Percentiles rank a stretch among this genome's conserved stretches.
Evolutionary conservation across 2,329 filamentous ascomycete genomes (phyloP).

Genomic region (Ascochyta rabiei): DNA sequence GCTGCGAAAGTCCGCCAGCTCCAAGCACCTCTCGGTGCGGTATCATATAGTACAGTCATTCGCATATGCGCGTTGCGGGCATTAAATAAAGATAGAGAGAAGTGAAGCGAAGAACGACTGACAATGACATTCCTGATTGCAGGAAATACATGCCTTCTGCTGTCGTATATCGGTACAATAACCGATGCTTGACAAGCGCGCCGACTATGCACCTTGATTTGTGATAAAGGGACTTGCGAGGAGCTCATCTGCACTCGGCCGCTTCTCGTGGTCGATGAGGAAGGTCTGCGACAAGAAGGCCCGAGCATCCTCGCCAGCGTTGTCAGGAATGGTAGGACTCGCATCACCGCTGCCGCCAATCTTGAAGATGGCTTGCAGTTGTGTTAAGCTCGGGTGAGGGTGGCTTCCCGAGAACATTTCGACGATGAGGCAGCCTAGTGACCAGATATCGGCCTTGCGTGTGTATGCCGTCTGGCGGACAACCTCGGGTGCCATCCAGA

Average conservation of each 20-base stretch:
- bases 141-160: background rate
- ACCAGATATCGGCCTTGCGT: slow-evolving; percentile 99
- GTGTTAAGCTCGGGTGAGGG: slow-evolving; percentile 95
- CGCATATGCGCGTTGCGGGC: slow-evolving; percentile 21
- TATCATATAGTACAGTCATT: slow-evolving; percentile 24
- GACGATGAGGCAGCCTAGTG: slow-evolving; percentile 91
- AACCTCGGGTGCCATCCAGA: slow-evolving; percentile 99
- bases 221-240: slow-evolving; percentile 82
- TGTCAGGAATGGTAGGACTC: slow-evolving; percentile 84
- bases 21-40: slow-evolving; percentile 11
- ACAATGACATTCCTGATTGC: background rate
- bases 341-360: slow-evolving; percentile 85
- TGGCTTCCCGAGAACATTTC: slow-evolving; percentile 99
- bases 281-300: slow-evolving; percentile 88
- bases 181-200: background rate
- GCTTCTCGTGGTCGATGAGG: slow-evolving; percentile 90
- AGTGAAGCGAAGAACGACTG: background rate
- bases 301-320: slow-evolving; percentile 82
- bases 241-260: slow-evolving; percentile 90
- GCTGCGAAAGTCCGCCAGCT: slow-evolving; percentile 4
- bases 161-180: background rate
- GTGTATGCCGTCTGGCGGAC: slow-evolving; percentile 98
- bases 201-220: slow-evolving; percentile 58
- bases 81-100: slow-evolving; percentile 10
- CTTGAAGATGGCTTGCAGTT: slow-evolving; percentile 98